Evolutionary conservation across 179 eudicot genomes (phyloP).

Genomic region (Patellifolia procumbens): DNA sequence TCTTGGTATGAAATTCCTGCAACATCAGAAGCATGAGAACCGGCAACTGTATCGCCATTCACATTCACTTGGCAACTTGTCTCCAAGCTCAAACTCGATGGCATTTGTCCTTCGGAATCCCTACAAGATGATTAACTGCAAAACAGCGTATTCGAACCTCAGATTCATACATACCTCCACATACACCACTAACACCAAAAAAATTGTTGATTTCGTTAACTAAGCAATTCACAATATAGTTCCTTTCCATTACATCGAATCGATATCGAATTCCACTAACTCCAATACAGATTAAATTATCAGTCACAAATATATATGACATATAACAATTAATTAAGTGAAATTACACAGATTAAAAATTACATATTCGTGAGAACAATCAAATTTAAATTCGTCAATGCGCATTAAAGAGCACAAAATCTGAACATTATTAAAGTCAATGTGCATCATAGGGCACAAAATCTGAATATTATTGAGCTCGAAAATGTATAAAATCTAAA

Average conservation of each 20-base stretch:
- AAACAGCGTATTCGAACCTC: not conserved
- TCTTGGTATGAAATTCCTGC: slow-evolving; percentile 32
- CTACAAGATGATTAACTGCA: slow-evolving; percentile 38
- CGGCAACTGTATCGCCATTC: slow-evolving; percentile 44
- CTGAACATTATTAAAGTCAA: too few relatives aligned
- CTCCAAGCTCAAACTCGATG: slow-evolving; percentile 38
- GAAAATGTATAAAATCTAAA: too few relatives aligned
- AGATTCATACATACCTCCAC: not conserved
- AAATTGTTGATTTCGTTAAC: not conserved
- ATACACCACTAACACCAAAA: not conserved
- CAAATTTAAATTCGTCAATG: too few relatives aligned
- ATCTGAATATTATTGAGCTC: too few relatives aligned
- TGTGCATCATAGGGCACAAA: too few relatives aligned
- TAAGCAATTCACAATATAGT: not conserved
- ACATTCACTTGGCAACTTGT: slow-evolving; percentile 55
- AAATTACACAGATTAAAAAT: too few relatives aligned
- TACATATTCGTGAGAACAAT: too few relatives aligned
- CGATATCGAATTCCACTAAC: not conserved
- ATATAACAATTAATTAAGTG: too few relatives aligned
- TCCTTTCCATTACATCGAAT: not conserved
- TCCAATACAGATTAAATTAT: not conserved
- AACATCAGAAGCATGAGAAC: slow-evolving; percentile 34
- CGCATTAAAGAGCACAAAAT: too few relatives aligned
- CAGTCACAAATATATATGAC: too few relatives aligned
- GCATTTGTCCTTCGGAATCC: slow-evolving; percentile 34